Base-by-base conservation (phyloP, 352 stramenopile genomes). In the Globisporangium splendens region DNA sequence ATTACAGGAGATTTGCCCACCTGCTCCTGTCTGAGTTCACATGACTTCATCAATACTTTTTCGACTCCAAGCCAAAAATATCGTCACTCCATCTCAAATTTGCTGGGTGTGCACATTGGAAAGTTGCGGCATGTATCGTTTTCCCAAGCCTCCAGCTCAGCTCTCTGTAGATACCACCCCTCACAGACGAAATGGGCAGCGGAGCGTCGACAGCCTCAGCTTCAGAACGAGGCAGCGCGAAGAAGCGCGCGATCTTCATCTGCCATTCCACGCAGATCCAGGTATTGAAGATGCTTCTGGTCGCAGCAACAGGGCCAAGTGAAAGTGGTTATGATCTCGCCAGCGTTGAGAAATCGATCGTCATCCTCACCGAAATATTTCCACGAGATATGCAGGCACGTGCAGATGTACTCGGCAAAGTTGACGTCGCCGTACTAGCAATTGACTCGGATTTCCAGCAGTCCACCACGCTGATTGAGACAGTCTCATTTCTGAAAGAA, bases 401-500 rank as follows among this genome's bases (percentile, higher is more conserved):
- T 0, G 56, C 65, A 6, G 63, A 69, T 0, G 22, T 83, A 13
- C 50, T 87, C 8, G 47, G 48, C 7, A 49, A 48, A 41, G 58
- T 52, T 3, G 52, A 77, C 15, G 61, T 65, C 17, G 72, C 72
- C 4, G 65, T 84, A 20, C 66, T 87, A 0, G 72, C 62, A 0
- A 55, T 87, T 24, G 72, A 82, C 11, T 41, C 58, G 0, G 44
- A 60, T n/a, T 78, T 83, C 47, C 74, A 84, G 51, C 67, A 59
- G 17, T 68, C 61, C 1, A 12, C 61, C 1, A 42, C 58, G 15
- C 56, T 84, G 8, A 66, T 84, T 38, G 70, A 74, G 33, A 74
- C 74, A 13, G 46, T 81, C 39, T 83, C 77, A 41, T 83, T 74
- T 50, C 66, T 84, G 46, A 84, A 87, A 20, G 77, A 83, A 28